phyloP scores from a whole-genome alignment of 208 protist genomes.

The Naegleria fowleri region DNA sequence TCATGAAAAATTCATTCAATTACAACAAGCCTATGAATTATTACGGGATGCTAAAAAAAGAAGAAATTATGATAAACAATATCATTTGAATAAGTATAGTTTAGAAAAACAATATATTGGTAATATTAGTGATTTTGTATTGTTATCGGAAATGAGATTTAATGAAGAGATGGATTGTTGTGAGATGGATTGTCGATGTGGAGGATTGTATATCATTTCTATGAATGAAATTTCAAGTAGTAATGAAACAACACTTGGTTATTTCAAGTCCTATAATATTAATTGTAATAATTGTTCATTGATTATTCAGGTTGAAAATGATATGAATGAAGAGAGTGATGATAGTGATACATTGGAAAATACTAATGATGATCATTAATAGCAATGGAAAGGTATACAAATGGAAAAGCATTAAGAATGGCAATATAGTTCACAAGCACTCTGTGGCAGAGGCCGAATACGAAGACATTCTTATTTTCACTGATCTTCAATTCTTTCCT shows the following conservation, averaged over 20 bases:
- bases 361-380: too few relatives aligned
- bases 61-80: neutral
- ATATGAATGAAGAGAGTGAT: neutral
- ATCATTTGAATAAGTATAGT: neutral
- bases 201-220: neutral
- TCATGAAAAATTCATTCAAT: neutral
- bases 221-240: neutral
- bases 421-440: too few relatives aligned
- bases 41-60: neutral
- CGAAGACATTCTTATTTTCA: too few relatives aligned
- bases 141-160: neutral
- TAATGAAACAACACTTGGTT: neutral
- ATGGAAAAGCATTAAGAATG: too few relatives aligned
- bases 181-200: neutral
- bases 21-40: neutral
- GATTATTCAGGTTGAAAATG: neutral
- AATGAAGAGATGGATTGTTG: neutral
- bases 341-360: too few relatives aligned
- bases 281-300: slow-evolving; percentile 9
- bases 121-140: neutral
- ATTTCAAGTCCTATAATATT: neutral
- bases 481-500: too few relatives aligned
- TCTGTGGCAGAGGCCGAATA: too few relatives aligned
- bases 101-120: neutral
- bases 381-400: too few relatives aligned